These are phyloP conservation scores for Cylindricascospora bacillispora DNA, from an alignment of 1,139 yeast genomes.

Conservation along the genomic window DNA sequence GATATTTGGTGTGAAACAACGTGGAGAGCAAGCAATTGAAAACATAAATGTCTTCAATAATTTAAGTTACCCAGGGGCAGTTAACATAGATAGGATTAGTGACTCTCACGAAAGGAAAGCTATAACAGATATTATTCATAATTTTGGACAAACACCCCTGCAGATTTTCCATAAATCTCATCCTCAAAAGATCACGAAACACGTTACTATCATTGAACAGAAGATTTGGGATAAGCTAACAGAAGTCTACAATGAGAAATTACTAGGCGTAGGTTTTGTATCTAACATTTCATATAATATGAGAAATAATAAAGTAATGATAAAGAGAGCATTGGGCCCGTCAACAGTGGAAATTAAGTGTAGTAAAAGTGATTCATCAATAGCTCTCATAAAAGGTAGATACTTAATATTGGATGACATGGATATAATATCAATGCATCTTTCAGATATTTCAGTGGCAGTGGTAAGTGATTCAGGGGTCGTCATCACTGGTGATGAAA, in stretches of 20 bases:
- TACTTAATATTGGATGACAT: too few species aligned
- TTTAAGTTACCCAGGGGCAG: conserved; percentile 71
- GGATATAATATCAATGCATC: conserved; percentile 7
- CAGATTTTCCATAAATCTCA: conserved; percentile 59
- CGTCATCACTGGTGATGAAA: conserved; percentile 42
- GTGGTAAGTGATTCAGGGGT: conserved; percentile 16
- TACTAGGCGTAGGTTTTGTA: background rate
- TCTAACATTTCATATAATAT: background rate
- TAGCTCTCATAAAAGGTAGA: too few species aligned
- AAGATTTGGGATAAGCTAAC: conserved; percentile 4
- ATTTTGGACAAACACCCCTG: conserved; percentile 81
- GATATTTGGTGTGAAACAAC: conserved; percentile 67
- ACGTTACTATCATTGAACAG: conserved; percentile 2
- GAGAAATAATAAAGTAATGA: background rate
- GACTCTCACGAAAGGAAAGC: conserved; percentile 67
- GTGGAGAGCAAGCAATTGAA: conserved; percentile 52
- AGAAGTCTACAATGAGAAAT: background rate
- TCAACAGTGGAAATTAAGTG: background rate
- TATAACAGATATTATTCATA: conserved; percentile 70
- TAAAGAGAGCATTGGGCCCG: background rate
- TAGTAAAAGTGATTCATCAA: background rate
- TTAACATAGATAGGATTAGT: conserved; percentile 55
- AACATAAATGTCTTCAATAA: conserved; percentile 69
- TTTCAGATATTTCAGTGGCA: conserved; percentile 17
- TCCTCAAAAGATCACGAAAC: conserved; percentile 31